Base-by-base conservation (phyloP, 1,139 yeast genomes). In the Geotrichum citri-aurantii region DNA sequence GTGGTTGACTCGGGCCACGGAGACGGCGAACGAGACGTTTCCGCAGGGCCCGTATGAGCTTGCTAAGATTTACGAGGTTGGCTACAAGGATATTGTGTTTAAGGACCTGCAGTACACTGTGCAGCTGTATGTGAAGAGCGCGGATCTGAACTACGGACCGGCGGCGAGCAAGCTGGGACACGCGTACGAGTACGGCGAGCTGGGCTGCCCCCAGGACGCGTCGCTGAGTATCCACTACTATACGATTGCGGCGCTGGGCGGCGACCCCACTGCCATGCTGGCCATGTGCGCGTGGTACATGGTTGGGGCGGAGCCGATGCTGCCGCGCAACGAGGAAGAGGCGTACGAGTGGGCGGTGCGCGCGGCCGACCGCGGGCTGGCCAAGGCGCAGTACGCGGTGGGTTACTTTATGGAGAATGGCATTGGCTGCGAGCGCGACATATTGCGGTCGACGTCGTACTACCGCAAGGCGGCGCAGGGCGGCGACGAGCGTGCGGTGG, bases 211-310 rank as follows among this genome's bases (percentile, higher is more conserved):
- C 1, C 88, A 85, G 65, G 96, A 93, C 71, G 79, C 93, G 0
- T 88, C 89, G 65, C 78, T 93, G 58, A 86, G 96, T 1, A 89
- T 93, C 54, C 97, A 93, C 71, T 93, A 92, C 71, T 93, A 90
- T 71, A 91, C 97, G 0, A 85, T 88, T 65, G 96, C 96, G 0
- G 97, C 98, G 0, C 73, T 86, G 52, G 86, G 87, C 1, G 97
- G 97, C 5, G 96, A 93, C 71, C 82, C 96, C 1, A 84, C 82
- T 56, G 86, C 96, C 17, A 93, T 92, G 96, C 78, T 92, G 67
- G 92, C 96, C 2, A 79, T 93, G 79, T 91, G 97, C 72, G 97
- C 97, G 1, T 93, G 98, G 98, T 93, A 91, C 71, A 78, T 92
- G 71, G 87, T 90, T 40, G 99, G 99, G 1, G 86, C 89, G 49